Evolutionary conservation across 805 yeast genomes (phyloP), one percentile per base, ranked within the genome.

Genomic region (Yamadazyma philogaea): DNA sequence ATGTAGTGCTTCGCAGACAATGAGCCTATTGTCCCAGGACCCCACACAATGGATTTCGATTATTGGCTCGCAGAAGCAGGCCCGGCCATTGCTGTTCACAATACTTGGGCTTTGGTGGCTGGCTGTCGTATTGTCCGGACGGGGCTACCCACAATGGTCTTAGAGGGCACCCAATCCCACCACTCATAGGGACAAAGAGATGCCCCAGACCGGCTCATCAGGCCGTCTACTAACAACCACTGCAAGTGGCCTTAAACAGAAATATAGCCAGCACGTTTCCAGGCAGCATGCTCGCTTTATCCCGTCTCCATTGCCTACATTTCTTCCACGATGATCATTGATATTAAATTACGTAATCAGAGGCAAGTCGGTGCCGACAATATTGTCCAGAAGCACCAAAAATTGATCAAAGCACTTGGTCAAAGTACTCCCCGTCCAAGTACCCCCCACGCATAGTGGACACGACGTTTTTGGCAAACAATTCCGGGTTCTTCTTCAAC

Each of bases 371-470:
- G 8, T 7, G 3, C 28, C 3, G 28, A 4, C 28, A 24, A 24
- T 7, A 5, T n/a, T n/a, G n/a, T n/a, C n/a, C n/a, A n/a, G 28
- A 24, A 24, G 28, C 18, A n/a, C 18, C 16, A 24, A 18, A 33
- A 8, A 16, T 7, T 16, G 16, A 22, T 24, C 22, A 34, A 19
- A 21, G 11, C 31, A 88, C 93, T 37, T 68, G 59, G 54, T 89
- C 96, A 58, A 81, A 89, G 44, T 58, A 55, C 30, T 74, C 79
- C 28, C 72, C 72, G 27, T 76, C 78, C 11, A 87, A 74, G 30
- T 59, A 57, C 0, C 82, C 79, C n/a, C 98, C 98, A 31, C 65
- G 61, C 95, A 90, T 86, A 3, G 91, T 63, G 14, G 61, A 55
- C 28, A 54, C 58, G 2, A 87, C 96, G 45, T 78, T 74, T 17